Evolutionary conservation across 202 grass and related monocot species (phyloP).

Genomic region (Brachypodium distachyon): DNA sequence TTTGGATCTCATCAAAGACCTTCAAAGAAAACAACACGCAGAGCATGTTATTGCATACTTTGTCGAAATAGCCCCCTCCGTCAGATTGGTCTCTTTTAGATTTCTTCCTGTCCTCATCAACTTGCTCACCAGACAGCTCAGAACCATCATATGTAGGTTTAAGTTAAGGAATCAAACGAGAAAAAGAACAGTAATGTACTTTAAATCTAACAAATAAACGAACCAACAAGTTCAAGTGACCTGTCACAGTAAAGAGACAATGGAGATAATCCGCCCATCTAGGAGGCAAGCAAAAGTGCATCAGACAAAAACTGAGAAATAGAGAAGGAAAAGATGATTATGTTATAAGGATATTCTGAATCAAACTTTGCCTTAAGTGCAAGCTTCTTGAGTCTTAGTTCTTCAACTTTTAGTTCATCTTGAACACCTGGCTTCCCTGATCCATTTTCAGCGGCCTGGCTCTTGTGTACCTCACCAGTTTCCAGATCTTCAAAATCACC

Average conservation of each 20-base stretch:
- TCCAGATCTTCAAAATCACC: constrained; percentile 97
- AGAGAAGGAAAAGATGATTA: not conserved
- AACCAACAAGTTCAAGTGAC: not conserved
- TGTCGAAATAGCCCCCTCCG: constrained; percentile 75
- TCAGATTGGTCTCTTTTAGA: constrained; percentile 43
- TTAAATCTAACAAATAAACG: constrained; percentile 2
- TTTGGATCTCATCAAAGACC: not conserved
- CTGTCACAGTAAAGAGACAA: not conserved
- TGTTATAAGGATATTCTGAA: constrained; percentile 75
- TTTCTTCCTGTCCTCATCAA: constrained; percentile 53
- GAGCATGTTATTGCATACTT: constrained; percentile 39
- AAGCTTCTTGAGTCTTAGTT: constrained; percentile 80
- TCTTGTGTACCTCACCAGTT: constrained; percentile 67
- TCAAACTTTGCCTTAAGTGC: constrained; percentile 83
- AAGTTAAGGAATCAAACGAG: constrained; percentile 56
- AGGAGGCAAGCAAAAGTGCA: not conserved
- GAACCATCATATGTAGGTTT: constrained; percentile 72
- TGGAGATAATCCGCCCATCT: not conserved
- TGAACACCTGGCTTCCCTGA: constrained; percentile 8
- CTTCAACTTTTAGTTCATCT: constrained; percentile 55
- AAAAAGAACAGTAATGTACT: not conserved
- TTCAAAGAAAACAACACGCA: constrained; percentile 15
- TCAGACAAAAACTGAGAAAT: not conserved
- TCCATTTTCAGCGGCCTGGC: constrained; percentile 19
- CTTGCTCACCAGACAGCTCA: constrained; percentile 48